These are phyloP conservation scores for Saturnispora serradocipensis DNA, from an alignment of 805 yeast species.

Conservation along the genomic window DNA sequence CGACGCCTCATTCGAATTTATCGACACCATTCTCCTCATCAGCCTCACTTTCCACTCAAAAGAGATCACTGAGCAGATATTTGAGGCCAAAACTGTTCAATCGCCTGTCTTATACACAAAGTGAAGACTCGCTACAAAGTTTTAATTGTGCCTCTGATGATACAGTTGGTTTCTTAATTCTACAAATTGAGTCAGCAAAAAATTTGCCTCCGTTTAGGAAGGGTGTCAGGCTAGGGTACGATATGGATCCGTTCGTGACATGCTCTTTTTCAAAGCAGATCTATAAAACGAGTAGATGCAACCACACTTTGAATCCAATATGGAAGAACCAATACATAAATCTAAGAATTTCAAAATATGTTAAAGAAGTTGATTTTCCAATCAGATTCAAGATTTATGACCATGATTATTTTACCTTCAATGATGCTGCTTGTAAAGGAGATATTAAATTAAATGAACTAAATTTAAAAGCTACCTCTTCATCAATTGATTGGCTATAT, in stretches of 20 bases:
- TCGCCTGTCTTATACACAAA: neutral
- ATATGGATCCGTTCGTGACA: conserved; percentile 95
- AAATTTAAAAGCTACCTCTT: neutral
- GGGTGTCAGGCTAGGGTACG: conserved; percentile 67
- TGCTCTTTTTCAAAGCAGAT: conserved; percentile 84
- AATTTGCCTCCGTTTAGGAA: conserved; percentile 74
- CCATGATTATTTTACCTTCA: conserved; percentile 72
- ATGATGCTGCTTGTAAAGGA: conserved; percentile 71
- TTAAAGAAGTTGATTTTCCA: conserved; percentile 50
- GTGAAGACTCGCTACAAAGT: neutral
- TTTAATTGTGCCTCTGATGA: conserved; percentile 2
- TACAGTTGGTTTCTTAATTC: conserved; percentile 56
- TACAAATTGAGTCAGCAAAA: conserved; percentile 65
- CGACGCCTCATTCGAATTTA: neutral
- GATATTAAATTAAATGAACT: conserved; percentile 42
- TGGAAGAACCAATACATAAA: conserved; percentile 67
- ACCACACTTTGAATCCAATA: conserved; percentile 75
- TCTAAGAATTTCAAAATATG: conserved; percentile 64
- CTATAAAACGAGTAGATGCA: conserved; percentile 73
- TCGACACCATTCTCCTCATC: conserved; percentile 4
- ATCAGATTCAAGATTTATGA: conserved; percentile 64
- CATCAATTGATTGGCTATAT: conserved; percentile 9
- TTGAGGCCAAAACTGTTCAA: conserved; percentile 1
- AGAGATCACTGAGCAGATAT: conserved; percentile 1
- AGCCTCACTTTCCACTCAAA: conserved; percentile 2